Percentiles rank a stretch among this genome's conserved stretches.
These are phyloP conservation scores for Neofusicoccum laricinum DNA, from an alignment of 2,329 filamentous ascomycete genomes.

Conservation along the genomic window DNA sequence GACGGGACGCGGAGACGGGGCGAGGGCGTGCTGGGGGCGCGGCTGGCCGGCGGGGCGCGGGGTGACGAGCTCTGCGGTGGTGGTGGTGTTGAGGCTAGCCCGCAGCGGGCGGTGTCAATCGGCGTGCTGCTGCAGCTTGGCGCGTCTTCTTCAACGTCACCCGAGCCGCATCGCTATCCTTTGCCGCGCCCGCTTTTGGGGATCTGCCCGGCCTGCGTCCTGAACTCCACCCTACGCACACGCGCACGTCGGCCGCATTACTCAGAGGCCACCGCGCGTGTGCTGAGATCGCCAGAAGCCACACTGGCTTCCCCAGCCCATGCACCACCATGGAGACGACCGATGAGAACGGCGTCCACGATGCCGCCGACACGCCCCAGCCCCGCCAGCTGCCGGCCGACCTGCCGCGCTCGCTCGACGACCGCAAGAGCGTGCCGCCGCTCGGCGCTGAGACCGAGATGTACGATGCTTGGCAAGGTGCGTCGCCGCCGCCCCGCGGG, in stretches of 20 bases:
- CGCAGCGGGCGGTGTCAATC: background rate
- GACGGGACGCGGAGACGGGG: background rate
- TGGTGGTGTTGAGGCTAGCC: background rate
- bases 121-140: background rate
- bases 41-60: background rate
- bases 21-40: background rate
- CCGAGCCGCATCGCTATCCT: conserved; percentile 14
- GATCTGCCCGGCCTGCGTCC: conserved; percentile 2
- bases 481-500: conserved; percentile 24
- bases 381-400: conserved; percentile 68
- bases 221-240: background rate
- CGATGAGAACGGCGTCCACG: conserved; percentile 34
- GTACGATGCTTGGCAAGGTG: conserved; percentile 98
- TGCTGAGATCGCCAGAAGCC: conserved; percentile 13
- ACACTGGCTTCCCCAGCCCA: conserved; percentile 14
- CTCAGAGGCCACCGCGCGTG: conserved; percentile 9
- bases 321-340: conserved; percentile 27
- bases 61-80: background rate
- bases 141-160: conserved; percentile 13
- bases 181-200: background rate
- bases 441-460: conserved; percentile 85
- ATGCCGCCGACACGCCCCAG: conserved; percentile 25
- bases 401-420: conserved; percentile 86
- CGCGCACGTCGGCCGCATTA: conserved; percentile 2
- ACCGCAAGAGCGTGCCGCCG: conserved; percentile 69